Base-by-base conservation (phyloP, 2,329 filamentous ascomycete genomes). In the Sclerotinia trifoliorum region DNA sequence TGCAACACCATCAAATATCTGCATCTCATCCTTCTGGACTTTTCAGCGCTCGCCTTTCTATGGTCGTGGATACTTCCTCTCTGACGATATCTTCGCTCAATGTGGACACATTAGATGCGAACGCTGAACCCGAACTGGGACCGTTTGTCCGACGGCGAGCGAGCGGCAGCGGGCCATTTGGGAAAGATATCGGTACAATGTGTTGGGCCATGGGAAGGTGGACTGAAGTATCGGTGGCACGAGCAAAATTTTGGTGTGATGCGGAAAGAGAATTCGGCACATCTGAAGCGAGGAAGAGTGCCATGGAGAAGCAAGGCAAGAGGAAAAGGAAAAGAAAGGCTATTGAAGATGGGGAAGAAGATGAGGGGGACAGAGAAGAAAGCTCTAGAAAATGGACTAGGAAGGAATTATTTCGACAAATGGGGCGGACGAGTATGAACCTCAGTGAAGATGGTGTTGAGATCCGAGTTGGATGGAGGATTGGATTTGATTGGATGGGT, bases 401-500 rank as follows among this genome's bases (percentile, higher is more conserved):
- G 48, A 80, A 78, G 0, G 83, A 87, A 7, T 70, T 91, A 15
- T 75, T 86, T 1, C 81, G 83, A 0, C 82, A 85, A 54, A 79
- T 89, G 74, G 85, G 85, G 2, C 81, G 83, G 56, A 83, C 82
- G n/a, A 78, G 78, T 55, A 73, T 77, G 67, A 70, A 84, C 7
- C 74, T 82, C 21, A 65, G 51, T 1, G 70, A 64, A n/a, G 68
- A 73, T 11, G 70, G 73, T 5, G 74, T 74, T 17, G 73, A 76
- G 71, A 72, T 79, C 66, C 78, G 86, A 35, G 78, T 92, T 1
- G 80, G 83, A 68, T 92, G 90, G 90, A 80, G 78, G 58, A 87
- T 90, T 55, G 78, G 79, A 2, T 90, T 92, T 74, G 89, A 92
- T 77, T 92, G 89, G 89, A 89, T 88, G 0, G 90, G 90, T 7